These are phyloP conservation scores for Handroanthus guayacan DNA, from an alignment of 257 asterid genomes.

Conservation along the genomic window DNA sequence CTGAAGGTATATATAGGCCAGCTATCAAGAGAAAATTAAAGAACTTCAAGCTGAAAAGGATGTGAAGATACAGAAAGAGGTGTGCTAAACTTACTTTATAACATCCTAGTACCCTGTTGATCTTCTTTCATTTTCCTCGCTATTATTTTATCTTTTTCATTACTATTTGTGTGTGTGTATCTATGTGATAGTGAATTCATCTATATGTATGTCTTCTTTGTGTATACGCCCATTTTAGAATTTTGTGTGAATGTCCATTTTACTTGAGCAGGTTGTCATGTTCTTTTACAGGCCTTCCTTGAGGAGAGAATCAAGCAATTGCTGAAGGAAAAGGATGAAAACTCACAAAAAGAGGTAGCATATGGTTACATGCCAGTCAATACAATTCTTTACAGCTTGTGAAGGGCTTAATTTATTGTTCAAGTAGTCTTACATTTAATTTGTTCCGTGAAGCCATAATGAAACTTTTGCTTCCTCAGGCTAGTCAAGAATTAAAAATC, in stretches of 20 bases:
- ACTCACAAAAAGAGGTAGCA: slow-evolving; percentile 62
- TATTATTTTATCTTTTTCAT: neutral
- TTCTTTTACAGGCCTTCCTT: slow-evolving; percentile 50
- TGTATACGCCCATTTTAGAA: neutral
- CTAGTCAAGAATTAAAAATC: slow-evolving; percentile 50
- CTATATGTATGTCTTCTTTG: neutral
- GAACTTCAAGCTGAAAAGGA: slow-evolving; percentile 55
- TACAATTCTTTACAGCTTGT: slow-evolving; percentile 21
- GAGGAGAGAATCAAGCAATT: slow-evolving; percentile 58
- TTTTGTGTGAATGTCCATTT: neutral
- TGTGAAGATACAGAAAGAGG: slow-evolving; percentile 57
- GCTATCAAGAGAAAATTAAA: slow-evolving; percentile 49
- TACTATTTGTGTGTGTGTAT: neutral
- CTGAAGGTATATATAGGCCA: slow-evolving; percentile 50
- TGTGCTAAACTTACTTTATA: slow-evolving; percentile 20
- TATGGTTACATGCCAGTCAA: slow-evolving; percentile 7
- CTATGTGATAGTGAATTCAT: neutral
- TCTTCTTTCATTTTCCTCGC: neutral
- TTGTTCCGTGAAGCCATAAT: slow-evolving; percentile 5
- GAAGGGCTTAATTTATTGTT: slow-evolving; percentile 25
- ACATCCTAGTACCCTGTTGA: slow-evolving; percentile 2
- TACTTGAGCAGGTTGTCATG: slow-evolving; percentile 21
- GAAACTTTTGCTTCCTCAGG: slow-evolving; percentile 44
- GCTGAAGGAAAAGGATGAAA: slow-evolving; percentile 53
- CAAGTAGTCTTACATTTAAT: slow-evolving; percentile 1